Evolutionary conservation across 202 grass and related monocot genomes (phyloP), one percentile per base, ranked within the genome.

Genomic region (Zizania palustris): DNA sequence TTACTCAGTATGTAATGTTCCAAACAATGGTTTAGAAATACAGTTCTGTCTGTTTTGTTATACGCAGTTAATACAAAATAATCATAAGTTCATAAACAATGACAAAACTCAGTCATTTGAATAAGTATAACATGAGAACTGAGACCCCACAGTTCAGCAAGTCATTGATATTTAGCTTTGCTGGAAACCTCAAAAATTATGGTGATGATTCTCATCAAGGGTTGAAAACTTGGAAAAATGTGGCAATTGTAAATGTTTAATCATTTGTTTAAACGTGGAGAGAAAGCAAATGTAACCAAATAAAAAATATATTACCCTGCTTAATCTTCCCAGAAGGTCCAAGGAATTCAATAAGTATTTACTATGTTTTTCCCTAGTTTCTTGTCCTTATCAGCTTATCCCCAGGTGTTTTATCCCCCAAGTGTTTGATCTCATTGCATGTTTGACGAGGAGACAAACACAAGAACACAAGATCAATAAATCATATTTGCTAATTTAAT

Each of bases 401-500:
- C 38, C 46, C 41, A 41, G 45, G 34, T 40, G 11, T 71, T 55
- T 71, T n/a, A 84, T 64, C 36, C 74, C 38, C 46, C 41, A 41
- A 35, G 34, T 40, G 11, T 71, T 55, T 71, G 28, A 84, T 64
- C 36, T 84, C 5, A 5, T 41, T 72, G 33, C 46, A 78, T 71
- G 19, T 48, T 59, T 72, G 57, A 59, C 15, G 71, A 86, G 39
- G 65, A 81, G 40, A 63, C 75, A 74, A 42, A 9, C 42, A 33
- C 28, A 58, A 45, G 48, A 35, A 11, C 48, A 66, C 60, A 50
- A 80, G 72, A 33, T 64, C n/a, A n/a, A n/a, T n/a, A n/a, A n/a
- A n/a, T n/a, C 63, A 69, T 6, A 82, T 65, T 64, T 65, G 36
- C 59, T 44, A 65, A 67, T 3, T 78, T 64, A 76, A 57, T 72